Base-by-base conservation (phyloP, 1,139 yeast species). In the Scheffersomyces quercinus region DNA sequence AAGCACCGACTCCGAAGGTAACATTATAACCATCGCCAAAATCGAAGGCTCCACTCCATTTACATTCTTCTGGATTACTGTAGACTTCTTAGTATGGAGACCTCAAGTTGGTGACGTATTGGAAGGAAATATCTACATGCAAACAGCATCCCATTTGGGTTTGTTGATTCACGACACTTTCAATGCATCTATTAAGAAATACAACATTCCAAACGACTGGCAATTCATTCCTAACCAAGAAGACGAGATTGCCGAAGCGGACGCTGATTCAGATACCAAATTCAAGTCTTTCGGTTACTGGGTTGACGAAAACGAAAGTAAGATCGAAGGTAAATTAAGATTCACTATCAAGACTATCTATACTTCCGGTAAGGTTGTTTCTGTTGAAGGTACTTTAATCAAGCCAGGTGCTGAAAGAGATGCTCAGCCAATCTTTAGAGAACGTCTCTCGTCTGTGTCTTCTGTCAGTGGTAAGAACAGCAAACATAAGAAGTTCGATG, bases 81-180 rank as follows among this genome's bases (percentile, higher is more conserved):
- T 86, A n/a, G 95, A 89, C 47, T 73, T 93, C 37, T 73, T 90
- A 46, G 79, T 90, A 42, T 93, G 99, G 98, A 81, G 79, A 57
- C 99, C 99, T 4, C 81, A 81, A 54, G 75, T 82, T 11, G 97
- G 96, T 5, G 98, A 93, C 58, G 69, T 74, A 1, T 67, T 91
- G 29, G 96, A 91, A 61, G 99, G 99, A 5, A 79, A 82, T 70
- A 79, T 88, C 45, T 89, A 89, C 68, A 82, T 93, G 79, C 97
- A 91, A 70, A 85, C 97, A 1, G 97, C 96, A 12, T 86, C 96
- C 7, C 99, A 93, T 61, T 85, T 95, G 58, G 98, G 98, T 48
- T 73, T 93, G 51, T 77, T 93, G 54, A 77, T 93, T 42, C 93
- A 88, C 62, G 98, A 93, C 65, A 88, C 96, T 1, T 93, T 93